phyloP scores from a whole-genome alignment of 106 monocot genomes.

The Apostasia shenzhenica region DNA sequence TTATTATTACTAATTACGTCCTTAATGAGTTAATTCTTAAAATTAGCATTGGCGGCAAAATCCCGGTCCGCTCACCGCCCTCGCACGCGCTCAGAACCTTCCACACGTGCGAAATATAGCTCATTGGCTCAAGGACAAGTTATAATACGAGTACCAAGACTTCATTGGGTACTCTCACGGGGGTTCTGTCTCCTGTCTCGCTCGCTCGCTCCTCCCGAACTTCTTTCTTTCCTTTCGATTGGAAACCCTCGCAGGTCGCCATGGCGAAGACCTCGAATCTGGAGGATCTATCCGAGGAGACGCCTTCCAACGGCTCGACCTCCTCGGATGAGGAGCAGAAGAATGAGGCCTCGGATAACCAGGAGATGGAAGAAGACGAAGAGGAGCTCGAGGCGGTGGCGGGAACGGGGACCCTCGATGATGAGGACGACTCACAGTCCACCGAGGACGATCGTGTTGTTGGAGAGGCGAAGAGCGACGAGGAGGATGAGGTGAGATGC shows the following conservation, averaged over 20 bases:
- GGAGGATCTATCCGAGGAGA: constrained; percentile 23
- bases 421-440: constrained; percentile 28
- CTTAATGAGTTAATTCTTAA: no score
- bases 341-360: constrained; percentile 3
- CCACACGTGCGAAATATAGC: no score
- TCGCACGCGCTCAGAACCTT: no score
- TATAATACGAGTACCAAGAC: no score
- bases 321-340: constrained; percentile 27
- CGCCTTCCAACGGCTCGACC: constrained; percentile 11
- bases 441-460: constrained; percentile 50
- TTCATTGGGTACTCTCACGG: no score
- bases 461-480: constrained; percentile 18
- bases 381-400: constrained; percentile 69
- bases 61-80: no score
- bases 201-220: neutral
- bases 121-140: no score
- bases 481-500: constrained; percentile 7
- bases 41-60: no score
- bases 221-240: neutral
- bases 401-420: constrained; percentile 24
- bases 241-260: constrained; percentile 7
- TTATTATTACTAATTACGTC: no score
- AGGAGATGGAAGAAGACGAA: constrained; percentile 36
- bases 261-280: constrained; percentile 39
- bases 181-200: neutral